These are phyloP conservation scores for Xylaria cubensis DNA, from an alignment of 495 filamentous ascomycete species.

Conservation along the genomic window DNA sequence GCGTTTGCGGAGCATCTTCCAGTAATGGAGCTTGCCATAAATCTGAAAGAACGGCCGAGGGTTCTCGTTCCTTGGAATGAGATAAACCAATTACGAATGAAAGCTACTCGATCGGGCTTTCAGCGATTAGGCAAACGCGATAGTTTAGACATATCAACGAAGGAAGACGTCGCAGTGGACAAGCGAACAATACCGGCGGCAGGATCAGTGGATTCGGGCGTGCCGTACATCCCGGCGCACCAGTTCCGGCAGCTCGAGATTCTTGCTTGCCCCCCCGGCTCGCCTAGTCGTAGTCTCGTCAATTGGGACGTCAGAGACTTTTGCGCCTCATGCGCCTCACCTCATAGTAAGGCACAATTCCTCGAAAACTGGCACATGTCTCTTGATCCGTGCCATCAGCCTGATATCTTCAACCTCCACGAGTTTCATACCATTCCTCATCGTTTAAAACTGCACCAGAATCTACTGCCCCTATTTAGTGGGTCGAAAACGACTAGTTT, in stretches of 20 bases:
- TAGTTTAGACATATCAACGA: slow-evolving; percentile 34
- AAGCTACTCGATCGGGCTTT: slow-evolving; percentile 41
- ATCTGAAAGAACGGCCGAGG: slow-evolving; percentile 78
- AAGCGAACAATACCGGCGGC: slow-evolving; percentile 9
- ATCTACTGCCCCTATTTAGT: slow-evolving; percentile 76
- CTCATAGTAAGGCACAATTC: slow-evolving; percentile 74
- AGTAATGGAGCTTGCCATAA: slow-evolving; percentile 83
- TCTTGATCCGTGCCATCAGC: slow-evolving; percentile 77
- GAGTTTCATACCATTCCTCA: slow-evolving; percentile 72
- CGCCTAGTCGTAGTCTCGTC: slow-evolving; percentile 60
- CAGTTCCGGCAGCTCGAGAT: slow-evolving; percentile 60
- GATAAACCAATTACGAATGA: slow-evolving; percentile 43
- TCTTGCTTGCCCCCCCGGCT: slow-evolving; percentile 63
- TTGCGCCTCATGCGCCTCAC: slow-evolving; percentile 66
- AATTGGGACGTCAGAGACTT: slow-evolving; percentile 61
- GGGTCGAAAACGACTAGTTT: slow-evolving; percentile 70
- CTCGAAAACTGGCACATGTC: slow-evolving; percentile 69
- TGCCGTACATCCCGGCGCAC: slow-evolving; percentile 46
- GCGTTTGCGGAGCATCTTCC: slow-evolving; percentile 74
- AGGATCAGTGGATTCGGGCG: slow-evolving; percentile 12
- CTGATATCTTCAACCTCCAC: slow-evolving; percentile 76
- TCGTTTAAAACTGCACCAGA: slow-evolving; percentile 64
- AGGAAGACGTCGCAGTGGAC: neutral
- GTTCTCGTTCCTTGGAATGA: slow-evolving; percentile 72
- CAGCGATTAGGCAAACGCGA: slow-evolving; percentile 49